Percentiles rank a stretch among this genome's conserved stretches.
Evolutionary conservation across 495 filamentous ascomycete species (phyloP).

Genomic region (Elasticomyces elasticus): DNA sequence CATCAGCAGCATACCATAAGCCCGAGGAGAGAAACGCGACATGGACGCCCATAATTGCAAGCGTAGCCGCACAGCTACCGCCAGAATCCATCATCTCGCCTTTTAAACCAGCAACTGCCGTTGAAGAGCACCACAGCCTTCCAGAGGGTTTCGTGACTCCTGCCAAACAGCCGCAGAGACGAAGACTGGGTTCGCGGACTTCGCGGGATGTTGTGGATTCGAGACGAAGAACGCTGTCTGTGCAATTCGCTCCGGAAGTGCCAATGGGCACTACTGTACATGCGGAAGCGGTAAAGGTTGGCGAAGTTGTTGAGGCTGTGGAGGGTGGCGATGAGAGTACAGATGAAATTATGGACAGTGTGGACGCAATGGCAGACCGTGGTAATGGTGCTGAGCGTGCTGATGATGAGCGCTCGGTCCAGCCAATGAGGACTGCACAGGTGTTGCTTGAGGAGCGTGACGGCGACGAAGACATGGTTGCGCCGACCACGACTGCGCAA

Average conservation of each 20-base stretch:
- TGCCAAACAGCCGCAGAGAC: conserved; percentile 8
- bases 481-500: too few species aligned
- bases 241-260: conserved; percentile 7
- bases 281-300: neutral
- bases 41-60: too few species aligned
- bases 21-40: too few species aligned
- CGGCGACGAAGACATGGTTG: neutral
- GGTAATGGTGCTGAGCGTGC: too few species aligned
- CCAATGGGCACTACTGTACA: neutral
- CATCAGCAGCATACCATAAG: too few species aligned
- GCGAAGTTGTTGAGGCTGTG: neutral
- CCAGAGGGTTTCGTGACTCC: conserved; percentile 19
- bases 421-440: neutral
- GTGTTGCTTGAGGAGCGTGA: neutral
- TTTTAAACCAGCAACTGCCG: too few species aligned
- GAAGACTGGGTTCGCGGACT: conserved; percentile 5
- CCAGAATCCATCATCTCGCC: too few species aligned
- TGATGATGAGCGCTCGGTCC: neutral
- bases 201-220: neutral
- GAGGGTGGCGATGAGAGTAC: neutral
- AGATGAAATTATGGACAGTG: too few species aligned
- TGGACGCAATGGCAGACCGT: too few species aligned
- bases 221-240: conserved; percentile 11
- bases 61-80: too few species aligned
- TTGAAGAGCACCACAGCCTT: too few species aligned